phyloP scores from a whole-genome alignment of 495 filamentous ascomycete genomes.

The Aspergillus coremiiformis region DNA sequence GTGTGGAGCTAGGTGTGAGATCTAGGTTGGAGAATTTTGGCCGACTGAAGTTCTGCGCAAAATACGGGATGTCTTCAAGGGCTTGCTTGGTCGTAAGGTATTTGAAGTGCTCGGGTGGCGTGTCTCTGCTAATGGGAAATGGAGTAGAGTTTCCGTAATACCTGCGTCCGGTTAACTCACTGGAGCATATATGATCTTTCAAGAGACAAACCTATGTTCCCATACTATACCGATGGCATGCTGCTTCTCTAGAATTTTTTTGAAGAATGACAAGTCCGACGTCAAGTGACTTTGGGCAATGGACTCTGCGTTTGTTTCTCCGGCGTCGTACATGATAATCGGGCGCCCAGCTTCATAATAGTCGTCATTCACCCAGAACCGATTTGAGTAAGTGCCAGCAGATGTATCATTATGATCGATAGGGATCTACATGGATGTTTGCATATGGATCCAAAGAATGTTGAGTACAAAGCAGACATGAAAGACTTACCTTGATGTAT shows the following conservation, averaged over 20 bases:
- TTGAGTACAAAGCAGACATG: background rate
- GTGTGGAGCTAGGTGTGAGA: constrained; percentile 39
- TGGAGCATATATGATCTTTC: background rate
- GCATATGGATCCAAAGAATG: background rate
- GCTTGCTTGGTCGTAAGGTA: constrained; percentile 47
- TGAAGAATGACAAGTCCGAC: constrained; percentile 36
- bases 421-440: constrained; percentile 26
- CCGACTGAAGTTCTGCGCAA: constrained; percentile 44
- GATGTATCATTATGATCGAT: constrained; percentile 38
- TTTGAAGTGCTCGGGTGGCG: constrained; percentile 40
- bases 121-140: constrained; percentile 35
- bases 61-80: constrained; percentile 44
- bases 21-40: constrained; percentile 25
- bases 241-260: constrained; percentile 37
- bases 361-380: constrained; percentile 47
- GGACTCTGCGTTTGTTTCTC: constrained; percentile 34
- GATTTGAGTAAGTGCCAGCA: constrained; percentile 44
- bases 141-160: constrained; percentile 49
- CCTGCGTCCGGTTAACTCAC: constrained; percentile 16
- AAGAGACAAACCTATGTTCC: constrained; percentile 46
- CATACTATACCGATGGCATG: constrained; percentile 49
- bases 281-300: constrained; percentile 25
- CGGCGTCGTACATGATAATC: constrained; percentile 47
- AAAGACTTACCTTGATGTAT: background rate
- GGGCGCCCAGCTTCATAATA: constrained; percentile 46